These are phyloP conservation scores for Lentinula novae-zelandiae DNA, from an alignment of 1,284 basidiomycete genomes.

Conservation along the genomic window DNA sequence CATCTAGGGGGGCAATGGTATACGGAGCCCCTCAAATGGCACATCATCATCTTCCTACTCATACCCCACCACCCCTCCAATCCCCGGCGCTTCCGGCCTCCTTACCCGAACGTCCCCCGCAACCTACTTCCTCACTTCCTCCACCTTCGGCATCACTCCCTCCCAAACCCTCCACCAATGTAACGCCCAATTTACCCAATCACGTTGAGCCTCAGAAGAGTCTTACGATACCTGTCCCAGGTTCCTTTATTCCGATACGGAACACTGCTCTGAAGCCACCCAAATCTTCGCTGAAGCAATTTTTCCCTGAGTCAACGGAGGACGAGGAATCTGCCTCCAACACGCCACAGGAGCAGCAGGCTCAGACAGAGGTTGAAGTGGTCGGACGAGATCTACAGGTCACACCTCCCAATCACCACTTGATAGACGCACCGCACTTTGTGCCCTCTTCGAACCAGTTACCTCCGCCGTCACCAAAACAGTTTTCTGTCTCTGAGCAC, in stretches of 20 bases:
- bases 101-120: slow-evolving; percentile 42
- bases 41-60: not conserved
- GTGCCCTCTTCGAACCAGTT: slow-evolving; percentile 2
- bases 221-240: slow-evolving; percentile 22
- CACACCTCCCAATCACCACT: not conserved
- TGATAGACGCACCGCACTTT: not conserved
- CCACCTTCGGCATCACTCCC: not conserved
- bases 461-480: not conserved
- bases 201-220: not conserved
- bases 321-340: slow-evolving; percentile 29
- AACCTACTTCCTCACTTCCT: slow-evolving; percentile 47
- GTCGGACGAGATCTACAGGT: not conserved
- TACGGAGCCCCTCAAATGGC: not conserved
- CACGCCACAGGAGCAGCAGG: slow-evolving; percentile 2
- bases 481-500: not conserved
- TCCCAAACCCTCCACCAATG: not conserved
- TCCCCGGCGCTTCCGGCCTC: not conserved
- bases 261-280: slow-evolving; percentile 35
- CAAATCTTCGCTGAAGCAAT: slow-evolving; percentile 62
- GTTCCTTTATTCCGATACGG: slow-evolving; percentile 60
- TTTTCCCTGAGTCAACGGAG: slow-evolving; percentile 73
- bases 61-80: not conserved
- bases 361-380: not conserved
- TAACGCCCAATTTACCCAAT: not conserved
- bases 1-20: not conserved